These are phyloP conservation scores for Marasmius oreades DNA, from an alignment of 1,284 basidiomycete genomes.

Conservation along the genomic window DNA sequence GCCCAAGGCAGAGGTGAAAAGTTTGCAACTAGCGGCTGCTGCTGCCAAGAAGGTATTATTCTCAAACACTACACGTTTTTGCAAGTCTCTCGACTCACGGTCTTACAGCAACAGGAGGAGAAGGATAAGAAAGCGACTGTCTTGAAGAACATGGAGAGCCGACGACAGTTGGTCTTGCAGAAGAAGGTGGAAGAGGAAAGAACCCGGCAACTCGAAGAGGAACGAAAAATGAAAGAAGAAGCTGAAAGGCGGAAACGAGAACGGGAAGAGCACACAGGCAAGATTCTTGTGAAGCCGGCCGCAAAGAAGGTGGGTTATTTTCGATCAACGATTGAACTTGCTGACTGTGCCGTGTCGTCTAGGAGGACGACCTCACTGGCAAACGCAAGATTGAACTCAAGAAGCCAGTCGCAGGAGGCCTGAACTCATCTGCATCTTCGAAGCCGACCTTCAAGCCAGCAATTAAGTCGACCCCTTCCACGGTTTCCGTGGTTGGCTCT, in stretches of 20 bases:
- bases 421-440: slow-evolving; percentile 29
- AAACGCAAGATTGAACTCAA: slow-evolving; percentile 61
- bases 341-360: no score
- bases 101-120: slow-evolving; percentile 78
- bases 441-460: slow-evolving; percentile 49
- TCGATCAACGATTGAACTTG: background rate
- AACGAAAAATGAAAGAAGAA: slow-evolving; percentile 69
- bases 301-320: slow-evolving; percentile 52
- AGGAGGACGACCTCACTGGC: slow-evolving; percentile 66
- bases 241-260: slow-evolving; percentile 69
- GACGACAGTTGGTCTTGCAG: slow-evolving; percentile 67
- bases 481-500: slow-evolving; percentile 16
- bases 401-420: slow-evolving; percentile 29
- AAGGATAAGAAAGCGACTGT: slow-evolving; percentile 73
- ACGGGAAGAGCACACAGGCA: slow-evolving; percentile 70
- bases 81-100: background rate
- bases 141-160: slow-evolving; percentile 76
- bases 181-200: slow-evolving; percentile 81
- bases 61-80: background rate
- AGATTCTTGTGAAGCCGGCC: slow-evolving; percentile 44
- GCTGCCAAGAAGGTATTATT: slow-evolving; percentile 77
- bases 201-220: slow-evolving; percentile 55
- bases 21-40: slow-evolving; percentile 75
- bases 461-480: slow-evolving; percentile 27
- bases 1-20: slow-evolving; percentile 73